Evolutionary conservation across 2,329 filamentous ascomycete species (phyloP), one percentile per base, ranked within the genome.

Genomic region (Ophiostoma perfectum): DNA sequence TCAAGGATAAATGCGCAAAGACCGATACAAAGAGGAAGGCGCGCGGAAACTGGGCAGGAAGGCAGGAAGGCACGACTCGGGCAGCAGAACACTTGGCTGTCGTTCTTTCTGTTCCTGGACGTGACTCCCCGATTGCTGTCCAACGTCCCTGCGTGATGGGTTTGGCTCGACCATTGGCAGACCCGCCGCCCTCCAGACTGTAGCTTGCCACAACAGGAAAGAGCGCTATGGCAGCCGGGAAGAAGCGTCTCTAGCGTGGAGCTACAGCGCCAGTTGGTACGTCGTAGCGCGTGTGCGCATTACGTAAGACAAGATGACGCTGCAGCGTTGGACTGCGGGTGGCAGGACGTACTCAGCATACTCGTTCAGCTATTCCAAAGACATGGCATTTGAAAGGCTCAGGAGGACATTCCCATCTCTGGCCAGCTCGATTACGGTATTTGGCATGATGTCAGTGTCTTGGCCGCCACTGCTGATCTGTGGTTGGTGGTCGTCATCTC

Each of bases 191-290:
- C 39, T 39, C 27, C 36, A 41, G 38, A 36, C 38, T 62, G 58
- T 62, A 41, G 38, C 16, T 63, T 47, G 45, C 63, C 63, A 38
- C 63, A 64, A 64, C 63, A 64, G 63, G 63, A 45, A 44, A 64
- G 42, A 47, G 63, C 16, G 62, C 62, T 45, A 64, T 64, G 63
- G 63, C 36, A 64, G 63, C 62, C 63, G 63, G 63, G 63, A 64
- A 45, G 63, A 64, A 64, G 63, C 63, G 63, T 36, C 18, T 45
- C 42, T 64, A 64, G 63, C 63, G 63, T 36, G 63, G 18, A 55
- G 18, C n/a, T 45, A 45, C 63, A 64, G 49, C 49, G 49, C 49
- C 62, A 44, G n/a, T 9, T 62, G 58, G 58, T 62, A 62, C 27
- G 49, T 55, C 49, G 49, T 18, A 55, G 49, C 18, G 49, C 27